phyloP scores from a whole-genome alignment of 805 yeast genomes.

The Candida xiaguanensis region DNA sequence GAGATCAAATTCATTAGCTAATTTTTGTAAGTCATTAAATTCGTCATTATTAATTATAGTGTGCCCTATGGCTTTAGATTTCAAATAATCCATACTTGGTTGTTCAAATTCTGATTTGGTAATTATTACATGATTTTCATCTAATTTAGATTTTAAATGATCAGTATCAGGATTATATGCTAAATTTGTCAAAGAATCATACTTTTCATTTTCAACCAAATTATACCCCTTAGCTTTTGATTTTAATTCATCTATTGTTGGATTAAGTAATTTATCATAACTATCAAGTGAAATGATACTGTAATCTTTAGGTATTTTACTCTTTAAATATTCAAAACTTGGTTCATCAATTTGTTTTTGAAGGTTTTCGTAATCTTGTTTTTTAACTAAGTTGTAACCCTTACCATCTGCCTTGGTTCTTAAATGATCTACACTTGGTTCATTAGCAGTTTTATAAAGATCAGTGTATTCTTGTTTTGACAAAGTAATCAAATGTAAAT shows the following conservation, averaged over 20 bases:
- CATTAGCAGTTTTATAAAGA: conserved; percentile 24
- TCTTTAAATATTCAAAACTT: conserved; percentile 13
- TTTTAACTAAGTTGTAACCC: conserved; percentile 5
- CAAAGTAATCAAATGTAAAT: conserved; percentile 29
- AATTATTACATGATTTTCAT: conserved; percentile 1
- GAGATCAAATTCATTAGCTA: conserved; percentile 1
- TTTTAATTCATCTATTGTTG: conserved; percentile 16
- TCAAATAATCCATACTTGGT: conserved; percentile 19
- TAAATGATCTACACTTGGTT: conserved; percentile 25
- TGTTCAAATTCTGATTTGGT: not conserved
- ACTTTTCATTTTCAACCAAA: conserved; percentile 3
- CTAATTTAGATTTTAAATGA: conserved; percentile 12
- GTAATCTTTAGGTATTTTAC: conserved; percentile 1
- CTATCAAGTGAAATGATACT: conserved; percentile 2
- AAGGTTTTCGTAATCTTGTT: conserved; percentile 3
- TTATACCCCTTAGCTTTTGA: conserved; percentile 7
- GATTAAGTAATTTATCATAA: conserved; percentile 13
- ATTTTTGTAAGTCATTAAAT: conserved; percentile 13
- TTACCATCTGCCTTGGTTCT: conserved; percentile 13
- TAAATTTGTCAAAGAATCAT: conserved; percentile 15
- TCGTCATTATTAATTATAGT: conserved; percentile 14
- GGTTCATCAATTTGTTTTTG: conserved; percentile 17
- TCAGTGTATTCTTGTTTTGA: conserved; percentile 29
- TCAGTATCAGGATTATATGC: conserved; percentile 24
- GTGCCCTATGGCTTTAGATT: conserved; percentile 11